Percentiles rank a stretch among this genome's conserved stretches.
Conservation (phyloP, 2,329 filamentous ascomycete species). For the Ceratocystis variospora region DNA sequence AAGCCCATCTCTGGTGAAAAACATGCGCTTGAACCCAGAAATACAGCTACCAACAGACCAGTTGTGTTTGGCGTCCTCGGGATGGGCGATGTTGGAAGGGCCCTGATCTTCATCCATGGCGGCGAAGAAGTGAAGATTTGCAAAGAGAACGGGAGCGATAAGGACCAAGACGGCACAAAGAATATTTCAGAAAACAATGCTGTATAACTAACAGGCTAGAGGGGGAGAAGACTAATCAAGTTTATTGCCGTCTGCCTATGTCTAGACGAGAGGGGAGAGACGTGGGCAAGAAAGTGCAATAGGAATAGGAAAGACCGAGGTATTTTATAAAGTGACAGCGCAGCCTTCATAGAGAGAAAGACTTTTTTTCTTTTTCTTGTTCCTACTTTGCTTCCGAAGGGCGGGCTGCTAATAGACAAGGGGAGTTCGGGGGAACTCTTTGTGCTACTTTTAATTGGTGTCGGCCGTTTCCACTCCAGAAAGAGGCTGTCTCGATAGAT, state of each 20-base stretch:
- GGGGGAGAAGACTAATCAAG: not conserved
- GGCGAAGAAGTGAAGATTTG: not conserved
- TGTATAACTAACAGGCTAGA: not conserved
- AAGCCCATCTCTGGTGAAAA: constrained; percentile 54
- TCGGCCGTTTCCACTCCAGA: not conserved
- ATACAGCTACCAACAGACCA: constrained; percentile 22
- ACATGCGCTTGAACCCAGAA: constrained; percentile 27
- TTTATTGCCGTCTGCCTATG: not conserved
- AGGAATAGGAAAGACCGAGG: not conserved
- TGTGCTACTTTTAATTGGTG: constrained; percentile 4
- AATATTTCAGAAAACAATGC: not conserved
- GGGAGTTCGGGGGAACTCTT: not conserved
- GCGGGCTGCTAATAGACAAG: not conserved
- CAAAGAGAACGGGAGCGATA: not conserved
- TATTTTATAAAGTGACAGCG: not conserved
- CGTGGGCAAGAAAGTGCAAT: not conserved
- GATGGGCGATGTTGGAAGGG: constrained; percentile 36
- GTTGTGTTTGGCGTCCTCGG: constrained; percentile 25
- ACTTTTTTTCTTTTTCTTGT: not conserved
- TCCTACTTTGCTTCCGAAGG: not conserved
- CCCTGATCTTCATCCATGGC: constrained; percentile 44
- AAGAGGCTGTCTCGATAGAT: not conserved
- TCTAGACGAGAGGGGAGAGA: not conserved
- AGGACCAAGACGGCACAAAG: too few relatives aligned
- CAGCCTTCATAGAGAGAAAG: not conserved